Conservation (phyloP, 805 yeast genomes). For the Jamesozyma hellenica region DNA sequence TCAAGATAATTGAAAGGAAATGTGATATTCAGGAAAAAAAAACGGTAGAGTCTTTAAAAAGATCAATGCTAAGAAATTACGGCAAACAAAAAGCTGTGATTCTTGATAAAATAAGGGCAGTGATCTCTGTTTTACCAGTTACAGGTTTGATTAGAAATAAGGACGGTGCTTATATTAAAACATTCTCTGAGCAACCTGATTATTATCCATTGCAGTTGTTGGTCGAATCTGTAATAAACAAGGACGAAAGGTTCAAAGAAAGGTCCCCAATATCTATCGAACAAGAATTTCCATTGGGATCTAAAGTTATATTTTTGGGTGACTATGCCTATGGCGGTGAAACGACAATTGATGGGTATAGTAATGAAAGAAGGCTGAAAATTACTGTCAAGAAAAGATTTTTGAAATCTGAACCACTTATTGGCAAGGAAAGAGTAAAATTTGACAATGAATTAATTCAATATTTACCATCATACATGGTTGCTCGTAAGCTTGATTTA, state of each 20-base stretch:
- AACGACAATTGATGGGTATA: slow-evolving; percentile 55
- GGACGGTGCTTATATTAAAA: slow-evolving; percentile 71
- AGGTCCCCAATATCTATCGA: slow-evolving; percentile 67
- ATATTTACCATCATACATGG: slow-evolving; percentile 58
- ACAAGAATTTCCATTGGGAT: slow-evolving; percentile 68
- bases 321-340: slow-evolving; percentile 81
- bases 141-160: slow-evolving; percentile 63
- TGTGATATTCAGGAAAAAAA: slow-evolving; percentile 39
- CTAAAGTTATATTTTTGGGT: slow-evolving; percentile 71
- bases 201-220: slow-evolving; percentile 69
- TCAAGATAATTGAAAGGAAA: slow-evolving; percentile 31
- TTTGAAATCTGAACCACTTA: slow-evolving; percentile 45
- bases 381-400: slow-evolving; percentile 44
- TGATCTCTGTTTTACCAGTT: slow-evolving; percentile 65
- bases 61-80: slow-evolving; percentile 35
- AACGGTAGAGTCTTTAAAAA: slow-evolving; percentile 35
- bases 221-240: slow-evolving; percentile 62
- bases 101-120: slow-evolving; percentile 41
- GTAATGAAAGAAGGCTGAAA: slow-evolving; percentile 36
- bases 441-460: slow-evolving; percentile 45
- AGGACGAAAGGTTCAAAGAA: slow-evolving; percentile 65
- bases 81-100: slow-evolving; percentile 52
- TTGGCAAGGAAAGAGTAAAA: slow-evolving; percentile 52
- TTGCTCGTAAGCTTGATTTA: slow-evolving; percentile 46
- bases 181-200: slow-evolving; percentile 45